Evolutionary conservation across 2,329 filamentous ascomycete genomes (phyloP), one percentile per base, ranked within the genome.

Genomic region (Immersiporthe knoxdaviesiana): DNA sequence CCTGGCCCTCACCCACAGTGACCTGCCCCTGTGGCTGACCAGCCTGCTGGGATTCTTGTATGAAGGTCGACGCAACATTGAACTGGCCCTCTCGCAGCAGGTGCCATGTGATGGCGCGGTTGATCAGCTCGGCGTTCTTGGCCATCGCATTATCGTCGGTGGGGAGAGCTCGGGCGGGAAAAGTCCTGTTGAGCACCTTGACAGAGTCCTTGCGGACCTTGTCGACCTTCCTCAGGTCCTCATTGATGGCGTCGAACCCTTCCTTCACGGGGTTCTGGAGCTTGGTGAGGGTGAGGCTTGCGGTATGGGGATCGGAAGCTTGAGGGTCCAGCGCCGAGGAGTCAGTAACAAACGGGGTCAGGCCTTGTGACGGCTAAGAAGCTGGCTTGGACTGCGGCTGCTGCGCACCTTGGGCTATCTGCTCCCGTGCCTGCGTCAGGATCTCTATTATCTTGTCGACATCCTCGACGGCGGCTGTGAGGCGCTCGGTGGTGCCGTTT

Each of bases 71-170:
- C 16, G 95, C 95, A 2, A 97, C 94, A 30, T 85, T 86, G 79
- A 99, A 99, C 77, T 97, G 92, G 63, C 96, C 96, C 81, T 98
- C 95, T 54, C 96, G 92, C 52, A 99, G 86, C 30, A 99, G 87
- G 77, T 99, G 96, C 94, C 98, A 97, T 12, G 92, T 92, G 74
- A 99, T 97, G 8, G 96, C 95, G 68, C 94, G 89, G 80, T 97
- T 97, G 77, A 98, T 93, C 16, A 97, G 85, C 21, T 86, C 84
- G 4, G 91, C 87, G 73, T 97, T 90, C 27, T 90, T 87, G 1
- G 88, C 90, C 79, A 97, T 89, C 44, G 90, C 91, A 79, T 97
- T 93, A 75, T 93, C 90, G 69, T 94, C 92, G 75, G 89, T 91
- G 18, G 90, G 92, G 0, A 95, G 88, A 18, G 92, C 83, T 18